Evolutionary conservation across 139 green algal species (phyloP), one percentile per base, ranked within the genome.

Genomic region (Medakamo hakoo): DNA sequence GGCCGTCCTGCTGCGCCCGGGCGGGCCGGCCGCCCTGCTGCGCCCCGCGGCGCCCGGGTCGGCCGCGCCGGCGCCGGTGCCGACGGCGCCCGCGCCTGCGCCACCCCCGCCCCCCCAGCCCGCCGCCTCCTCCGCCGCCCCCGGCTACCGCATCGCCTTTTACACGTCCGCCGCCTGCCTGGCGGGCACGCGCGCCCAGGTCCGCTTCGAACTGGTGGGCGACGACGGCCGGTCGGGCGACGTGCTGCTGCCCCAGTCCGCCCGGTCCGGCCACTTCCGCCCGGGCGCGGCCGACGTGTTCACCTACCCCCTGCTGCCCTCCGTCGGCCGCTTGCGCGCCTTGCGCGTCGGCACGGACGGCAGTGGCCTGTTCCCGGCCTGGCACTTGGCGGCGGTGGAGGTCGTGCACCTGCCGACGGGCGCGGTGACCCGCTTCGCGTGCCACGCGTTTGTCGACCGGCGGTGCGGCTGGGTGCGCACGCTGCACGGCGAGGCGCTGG

Each of bases 131-230:
- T 52, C 40, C 40, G 9, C 40, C 40, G 40, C 40, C 40, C 59
- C 65, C 0, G 65, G 65, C 18, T 70, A 70, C 65, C 58, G 49
- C 16, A 25, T 70, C 4, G 48, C n/a, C 5, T 64, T 70, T 31
- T 58, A 70, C 58, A 70, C 65, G 21, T 64, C 65, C 21, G 57
- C 57, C 57, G 55, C 29, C 4, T 69, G 65, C 27, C 57, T 58
- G 32, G 63, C 57, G 31, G 58, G 65, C 32, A 69, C 65, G 1
- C 26, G 23, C 9, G 57, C 65, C 32, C 71, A 71, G 29, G 78
- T 89, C 1, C 84, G 76, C 59, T 85, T 89, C 65, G 80, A 89
- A 70, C 65, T 89, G 26, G 73, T 84, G n/a, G 82, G 82, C 4
- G 71, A 78, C n/a, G 64, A 78, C 28, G 76, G 74, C 31, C 76